These are phyloP conservation scores for Eucalyptus albens DNA, from an alignment of 345 rosid genomes.

Conservation along the genomic window DNA sequence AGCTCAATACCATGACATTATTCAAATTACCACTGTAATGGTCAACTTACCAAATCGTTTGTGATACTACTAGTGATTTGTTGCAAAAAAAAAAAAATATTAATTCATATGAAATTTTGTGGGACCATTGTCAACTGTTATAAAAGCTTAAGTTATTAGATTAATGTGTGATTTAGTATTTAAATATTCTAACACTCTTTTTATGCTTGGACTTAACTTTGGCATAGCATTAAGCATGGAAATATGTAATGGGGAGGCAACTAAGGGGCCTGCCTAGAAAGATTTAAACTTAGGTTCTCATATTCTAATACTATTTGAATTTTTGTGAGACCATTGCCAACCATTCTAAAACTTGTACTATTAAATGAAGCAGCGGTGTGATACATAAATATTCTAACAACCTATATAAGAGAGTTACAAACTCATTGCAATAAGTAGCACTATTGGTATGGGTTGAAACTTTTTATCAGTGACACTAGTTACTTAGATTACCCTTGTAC, in stretches of 20 bases:
- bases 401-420: not conserved
- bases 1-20: not conserved
- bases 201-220: not conserved
- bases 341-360: fast-evolving
- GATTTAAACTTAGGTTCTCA: no score
- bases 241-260: not conserved
- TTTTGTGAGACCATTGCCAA: not conserved
- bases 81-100: not conserved
- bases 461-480: not conserved
- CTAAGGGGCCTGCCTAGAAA: not conserved
- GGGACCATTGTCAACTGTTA: fast-evolving
- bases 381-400: not conserved
- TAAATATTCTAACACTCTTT: no score
- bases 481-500: not conserved
- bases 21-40: not conserved
- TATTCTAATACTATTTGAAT: no score
- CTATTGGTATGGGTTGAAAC: not conserved
- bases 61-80: not conserved
- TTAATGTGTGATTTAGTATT: no score
- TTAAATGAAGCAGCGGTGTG: fast-evolving
- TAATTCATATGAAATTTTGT: no score
- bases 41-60: not conserved
- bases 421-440: not conserved
- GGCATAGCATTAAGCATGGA: not conserved
- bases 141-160: not conserved